A percentile compares a stretch with the other conserved stretches of the same genome.
Evolutionary conservation across 1,139 yeast species (phyloP).

Genomic region (Yamadazyma triangularis): DNA sequence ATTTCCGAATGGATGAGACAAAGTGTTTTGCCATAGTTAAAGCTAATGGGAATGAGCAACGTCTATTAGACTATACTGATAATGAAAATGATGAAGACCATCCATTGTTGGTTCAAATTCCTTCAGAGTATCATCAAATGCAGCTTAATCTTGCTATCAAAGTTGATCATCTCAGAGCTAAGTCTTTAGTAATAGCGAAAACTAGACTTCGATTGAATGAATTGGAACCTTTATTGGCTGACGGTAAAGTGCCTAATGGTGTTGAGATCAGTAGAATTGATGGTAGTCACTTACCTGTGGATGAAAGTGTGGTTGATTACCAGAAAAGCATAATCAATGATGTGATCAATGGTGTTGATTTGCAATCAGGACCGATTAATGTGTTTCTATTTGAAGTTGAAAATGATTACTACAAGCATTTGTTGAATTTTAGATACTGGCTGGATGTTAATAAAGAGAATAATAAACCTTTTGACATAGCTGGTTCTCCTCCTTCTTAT

Average conservation of each 20-base stretch:
- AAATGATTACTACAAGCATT: slow-evolving; percentile 15
- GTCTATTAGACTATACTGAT: too few species aligned
- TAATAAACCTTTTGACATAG: not conserved
- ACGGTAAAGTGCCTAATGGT: slow-evolving; percentile 2
- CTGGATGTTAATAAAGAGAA: slow-evolving; percentile 14
- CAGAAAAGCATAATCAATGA: slow-evolving; percentile 33
- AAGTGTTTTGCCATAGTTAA: too few species aligned
- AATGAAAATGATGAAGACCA: too few species aligned
- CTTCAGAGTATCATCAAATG: slow-evolving; percentile 17
- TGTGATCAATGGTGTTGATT: slow-evolving; percentile 15
- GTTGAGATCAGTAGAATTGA: slow-evolving; percentile 26
- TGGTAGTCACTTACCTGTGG: slow-evolving; percentile 24
- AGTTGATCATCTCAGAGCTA: slow-evolving; percentile 8
- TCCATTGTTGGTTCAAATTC: slow-evolving; percentile 28
- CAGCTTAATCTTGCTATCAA: slow-evolving; percentile 25
- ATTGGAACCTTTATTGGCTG: slow-evolving; percentile 7
- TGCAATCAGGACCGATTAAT: slow-evolving; percentile 18
- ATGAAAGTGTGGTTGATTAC: slow-evolving; percentile 11
- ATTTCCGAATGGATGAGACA: too few species aligned
- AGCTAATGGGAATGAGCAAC: too few species aligned
- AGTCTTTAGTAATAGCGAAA: slow-evolving; percentile 27
- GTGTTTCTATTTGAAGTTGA: slow-evolving; percentile 29
- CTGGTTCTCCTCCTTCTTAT: not conserved
- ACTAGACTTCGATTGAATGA: too few species aligned
- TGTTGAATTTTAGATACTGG: slow-evolving; percentile 30